Evolutionary conservation across 495 filamentous ascomycete genomes (phyloP).

Genomic region (Neurospora tetraspora): DNA sequence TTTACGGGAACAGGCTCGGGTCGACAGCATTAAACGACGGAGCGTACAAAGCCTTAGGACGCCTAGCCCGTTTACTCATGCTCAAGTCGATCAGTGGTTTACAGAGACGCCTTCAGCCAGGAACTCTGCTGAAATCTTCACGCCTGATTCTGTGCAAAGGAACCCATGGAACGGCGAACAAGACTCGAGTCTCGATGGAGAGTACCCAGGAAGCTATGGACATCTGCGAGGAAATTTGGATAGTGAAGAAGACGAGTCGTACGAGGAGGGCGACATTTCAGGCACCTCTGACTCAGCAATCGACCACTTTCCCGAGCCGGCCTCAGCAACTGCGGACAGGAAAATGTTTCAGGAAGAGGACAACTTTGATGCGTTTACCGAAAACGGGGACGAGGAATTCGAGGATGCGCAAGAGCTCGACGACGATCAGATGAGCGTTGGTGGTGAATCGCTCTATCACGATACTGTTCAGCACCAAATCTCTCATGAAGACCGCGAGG

Average conservation of each 20-base stretch:
- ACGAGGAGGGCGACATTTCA: background rate
- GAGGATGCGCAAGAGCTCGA: slow-evolving; percentile 11
- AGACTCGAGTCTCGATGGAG: slow-evolving; percentile 21
- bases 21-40: slow-evolving; percentile 70
- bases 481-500: slow-evolving; percentile 85
- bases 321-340: background rate
- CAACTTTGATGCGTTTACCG: slow-evolving; percentile 27
- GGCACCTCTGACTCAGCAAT: slow-evolving; percentile 3
- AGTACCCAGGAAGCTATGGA: background rate
- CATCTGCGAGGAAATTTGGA: background rate
- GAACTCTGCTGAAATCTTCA: slow-evolving; percentile 11
- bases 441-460: slow-evolving; percentile 47
- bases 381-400: slow-evolving; percentile 20
- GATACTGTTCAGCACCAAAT: slow-evolving; percentile 42
- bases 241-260: background rate
- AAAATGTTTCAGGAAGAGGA: slow-evolving; percentile 14
- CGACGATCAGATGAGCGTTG: slow-evolving; percentile 34
- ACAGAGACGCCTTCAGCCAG: slow-evolving; percentile 32
- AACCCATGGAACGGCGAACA: slow-evolving; percentile 27
- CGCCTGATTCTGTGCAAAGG: slow-evolving; percentile 7
- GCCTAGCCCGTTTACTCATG: slow-evolving; percentile 74
- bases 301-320: slow-evolving; percentile 5
- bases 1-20: slow-evolving; percentile 69
- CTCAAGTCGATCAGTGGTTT: slow-evolving; percentile 61
- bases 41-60: slow-evolving; percentile 78